Evolutionary conservation across 1,284 basidiomycete genomes (phyloP).

Genomic region (Fistulina hepatica): DNA sequence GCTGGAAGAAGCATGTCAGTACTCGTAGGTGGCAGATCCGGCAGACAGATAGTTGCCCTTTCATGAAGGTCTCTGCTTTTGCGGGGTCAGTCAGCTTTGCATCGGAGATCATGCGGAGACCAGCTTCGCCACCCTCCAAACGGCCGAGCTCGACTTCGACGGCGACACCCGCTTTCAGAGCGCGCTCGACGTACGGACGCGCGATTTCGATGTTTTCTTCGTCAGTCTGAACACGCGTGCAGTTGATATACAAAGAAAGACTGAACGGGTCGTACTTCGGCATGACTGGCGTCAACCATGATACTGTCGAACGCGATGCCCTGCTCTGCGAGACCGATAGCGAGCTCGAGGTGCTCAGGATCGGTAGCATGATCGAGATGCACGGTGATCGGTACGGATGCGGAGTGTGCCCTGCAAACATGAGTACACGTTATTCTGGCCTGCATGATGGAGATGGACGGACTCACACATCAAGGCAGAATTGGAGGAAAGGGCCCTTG

Average conservation of each 20-base stretch:
- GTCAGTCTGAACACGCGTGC: conserved; percentile 25
- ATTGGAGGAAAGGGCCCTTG: conserved; percentile 35
- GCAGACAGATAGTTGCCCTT: conserved; percentile 20
- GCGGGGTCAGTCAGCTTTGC: conserved; percentile 35
- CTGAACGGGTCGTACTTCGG: conserved; percentile 23
- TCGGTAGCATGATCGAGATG: conserved; percentile 41
- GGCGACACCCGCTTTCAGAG: conserved; percentile 29
- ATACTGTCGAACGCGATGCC: conserved; percentile 40
- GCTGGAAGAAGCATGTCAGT: conserved; percentile 16
- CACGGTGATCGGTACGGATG: conserved; percentile 37
- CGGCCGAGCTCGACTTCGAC: conserved; percentile 41
- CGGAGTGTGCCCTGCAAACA: conserved; percentile 29
- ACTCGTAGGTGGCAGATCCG: too few species aligned
- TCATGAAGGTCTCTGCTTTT: conserved; percentile 35
- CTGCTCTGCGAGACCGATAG: conserved; percentile 33
- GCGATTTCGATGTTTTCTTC: conserved; percentile 39
- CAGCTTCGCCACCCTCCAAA: conserved; percentile 41
- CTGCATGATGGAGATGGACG: neutral
- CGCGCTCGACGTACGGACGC: conserved; percentile 35
- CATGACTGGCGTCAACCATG: conserved; percentile 42
- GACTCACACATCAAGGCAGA: conserved; percentile 34
- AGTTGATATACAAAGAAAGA: neutral
- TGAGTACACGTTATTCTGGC: too few species aligned
- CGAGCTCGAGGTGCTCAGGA: conserved; percentile 36
- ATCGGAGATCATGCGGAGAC: conserved; percentile 35